phyloP scores from a whole-genome alignment of 768 basidiomycete species.

The Chalciporus sphaerocephalus region DNA sequence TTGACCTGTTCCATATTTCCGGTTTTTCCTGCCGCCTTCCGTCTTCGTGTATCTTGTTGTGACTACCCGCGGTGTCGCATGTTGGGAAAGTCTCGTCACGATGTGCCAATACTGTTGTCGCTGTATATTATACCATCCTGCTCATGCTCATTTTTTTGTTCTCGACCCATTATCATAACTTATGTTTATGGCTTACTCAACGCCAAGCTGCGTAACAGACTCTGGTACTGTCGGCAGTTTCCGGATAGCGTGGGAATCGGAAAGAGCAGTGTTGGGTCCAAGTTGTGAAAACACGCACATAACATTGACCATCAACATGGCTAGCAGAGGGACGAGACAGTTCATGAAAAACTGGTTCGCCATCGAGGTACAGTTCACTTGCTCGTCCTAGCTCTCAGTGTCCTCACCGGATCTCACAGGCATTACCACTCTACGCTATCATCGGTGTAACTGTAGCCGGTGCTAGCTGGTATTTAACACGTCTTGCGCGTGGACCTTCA shows the following conservation, averaged over 20 bases:
- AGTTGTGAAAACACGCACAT: not conserved
- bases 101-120: constrained; percentile 28
- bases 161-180: constrained; percentile 9
- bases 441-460: constrained; percentile 50
- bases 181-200: constrained; percentile 22
- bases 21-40: constrained; percentile 4
- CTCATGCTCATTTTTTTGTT: constrained; percentile 24
- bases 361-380: constrained; percentile 35
- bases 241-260: not conserved
- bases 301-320: constrained; percentile 21
- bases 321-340: constrained; percentile 17
- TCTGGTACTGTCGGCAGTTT: constrained; percentile 15
- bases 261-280: not conserved
- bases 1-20: constrained; percentile 21
- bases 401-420: constrained; percentile 28
- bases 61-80: constrained; percentile 8
- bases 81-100: constrained; percentile 16
- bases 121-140: constrained; percentile 26
- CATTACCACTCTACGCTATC: constrained; percentile 48
- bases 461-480: constrained; percentile 63
- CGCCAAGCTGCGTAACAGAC: not conserved
- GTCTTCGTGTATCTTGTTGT: constrained; percentile 2
- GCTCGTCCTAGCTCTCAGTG: not conserved
- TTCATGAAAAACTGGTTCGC: constrained; percentile 43
- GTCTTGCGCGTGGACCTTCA: constrained; percentile 54